These are phyloP conservation scores for Aspergillus pseudotamarii DNA, from an alignment of 2,329 filamentous ascomycete genomes.

Conservation along the genomic window DNA sequence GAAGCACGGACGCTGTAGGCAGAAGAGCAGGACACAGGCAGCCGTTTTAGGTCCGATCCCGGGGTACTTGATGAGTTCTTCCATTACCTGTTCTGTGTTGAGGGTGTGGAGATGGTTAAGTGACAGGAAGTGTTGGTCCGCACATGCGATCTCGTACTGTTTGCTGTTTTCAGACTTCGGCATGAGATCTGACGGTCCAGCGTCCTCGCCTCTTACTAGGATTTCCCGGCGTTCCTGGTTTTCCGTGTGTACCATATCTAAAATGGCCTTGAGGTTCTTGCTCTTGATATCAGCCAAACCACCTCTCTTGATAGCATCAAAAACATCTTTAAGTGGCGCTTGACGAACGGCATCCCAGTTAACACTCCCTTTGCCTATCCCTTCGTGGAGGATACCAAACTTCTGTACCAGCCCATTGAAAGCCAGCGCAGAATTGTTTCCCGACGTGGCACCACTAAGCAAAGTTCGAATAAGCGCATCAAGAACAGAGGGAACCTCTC, in stretches of 20 bases:
- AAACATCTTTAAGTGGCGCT: slow-evolving; percentile 63
- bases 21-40: slow-evolving; percentile 66
- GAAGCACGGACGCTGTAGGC: slow-evolving; percentile 64
- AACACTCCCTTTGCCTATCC: slow-evolving; percentile 70
- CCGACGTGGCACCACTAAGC: slow-evolving; percentile 63
- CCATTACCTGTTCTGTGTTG: slow-evolving; percentile 59
- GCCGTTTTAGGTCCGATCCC: slow-evolving; percentile 70
- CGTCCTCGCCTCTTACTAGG: slow-evolving; percentile 48
- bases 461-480: slow-evolving; percentile 66
- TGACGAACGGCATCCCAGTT: slow-evolving; percentile 72
- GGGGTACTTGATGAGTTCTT: slow-evolving; percentile 59
- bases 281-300: slow-evolving; percentile 73
- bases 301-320: slow-evolving; percentile 68
- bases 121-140: slow-evolving; percentile 64
- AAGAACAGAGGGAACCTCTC: slow-evolving; percentile 66
- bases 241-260: slow-evolving; percentile 72
- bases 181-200: slow-evolving; percentile 47
- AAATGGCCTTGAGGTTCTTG: slow-evolving; percentile 71
- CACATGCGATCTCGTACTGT: slow-evolving; percentile 59
- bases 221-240: slow-evolving; percentile 61
- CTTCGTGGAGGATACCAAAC: slow-evolving; percentile 65
- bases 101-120: slow-evolving; percentile 63
- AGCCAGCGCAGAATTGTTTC: slow-evolving; percentile 65
- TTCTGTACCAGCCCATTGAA: slow-evolving; percentile 65
- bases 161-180: slow-evolving; percentile 53